phyloP scores from a whole-genome alignment of 106 monocot species.

The Allium fistulosum region DNA sequence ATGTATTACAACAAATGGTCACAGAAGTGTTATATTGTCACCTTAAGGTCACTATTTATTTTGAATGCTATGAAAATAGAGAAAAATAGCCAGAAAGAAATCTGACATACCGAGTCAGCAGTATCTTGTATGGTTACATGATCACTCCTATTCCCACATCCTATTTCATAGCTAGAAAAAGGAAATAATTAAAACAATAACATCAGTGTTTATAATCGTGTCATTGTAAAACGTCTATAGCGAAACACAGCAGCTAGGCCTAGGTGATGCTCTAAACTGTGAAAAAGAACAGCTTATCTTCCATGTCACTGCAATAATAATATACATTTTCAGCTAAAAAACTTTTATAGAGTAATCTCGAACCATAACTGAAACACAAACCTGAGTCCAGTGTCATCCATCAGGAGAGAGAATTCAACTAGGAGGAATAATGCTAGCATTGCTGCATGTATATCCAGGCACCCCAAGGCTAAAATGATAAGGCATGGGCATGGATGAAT shows the following conservation, averaged over 20 bases:
- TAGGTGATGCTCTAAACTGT: conserved; percentile 26
- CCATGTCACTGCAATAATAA: conserved; percentile 57
- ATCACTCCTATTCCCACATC: no score
- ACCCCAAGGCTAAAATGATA: conserved; percentile 45
- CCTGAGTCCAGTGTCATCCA: conserved; percentile 27
- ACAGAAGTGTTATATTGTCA: no score
- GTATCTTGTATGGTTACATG: no score
- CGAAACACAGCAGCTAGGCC: conserved; percentile 69
- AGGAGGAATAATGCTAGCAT: conserved; percentile 13
- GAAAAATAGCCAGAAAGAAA: no score
- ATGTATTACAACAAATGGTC: no score
- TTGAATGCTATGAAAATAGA: no score
- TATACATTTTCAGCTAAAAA: no score
- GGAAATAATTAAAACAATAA: no score
- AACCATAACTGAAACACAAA: conserved; percentile 17
- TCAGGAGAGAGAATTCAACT: conserved; percentile 29
- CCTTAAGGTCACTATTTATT: no score
- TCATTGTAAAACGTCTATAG: conserved; percentile 66
- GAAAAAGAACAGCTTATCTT: conserved; percentile 55
- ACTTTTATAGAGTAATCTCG: no score
- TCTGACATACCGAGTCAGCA: no score
- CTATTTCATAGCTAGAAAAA: no score
- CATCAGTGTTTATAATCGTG: conserved; percentile 15
- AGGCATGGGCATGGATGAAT: conserved; percentile 9
- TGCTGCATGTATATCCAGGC: conserved; percentile 67